These are phyloP conservation scores for Arthonia radiata DNA, from an alignment of 495 filamentous ascomycete species.

Conservation along the genomic window DNA sequence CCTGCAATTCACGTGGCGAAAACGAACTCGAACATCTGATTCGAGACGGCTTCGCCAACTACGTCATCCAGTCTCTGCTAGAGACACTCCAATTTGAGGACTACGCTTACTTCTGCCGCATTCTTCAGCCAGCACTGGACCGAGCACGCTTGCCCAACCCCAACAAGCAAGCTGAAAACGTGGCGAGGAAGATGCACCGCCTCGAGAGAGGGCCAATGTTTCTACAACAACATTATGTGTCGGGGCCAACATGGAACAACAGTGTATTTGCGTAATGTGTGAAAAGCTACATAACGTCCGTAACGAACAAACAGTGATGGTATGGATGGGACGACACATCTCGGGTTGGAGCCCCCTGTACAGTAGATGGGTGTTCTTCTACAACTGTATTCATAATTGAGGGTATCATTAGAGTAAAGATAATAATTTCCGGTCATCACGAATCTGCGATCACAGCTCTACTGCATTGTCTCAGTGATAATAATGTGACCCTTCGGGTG, in stretches of 20 bases:
- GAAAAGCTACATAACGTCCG: not conserved
- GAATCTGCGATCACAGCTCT: too few species aligned
- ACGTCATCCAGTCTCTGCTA: conserved; percentile 79
- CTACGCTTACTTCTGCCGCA: conserved; percentile 36
- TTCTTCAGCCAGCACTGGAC: conserved; percentile 39
- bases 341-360: too few species aligned
- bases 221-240: too few species aligned
- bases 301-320: conserved; percentile 13
- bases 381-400: too few species aligned
- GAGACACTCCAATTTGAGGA: conserved; percentile 40
- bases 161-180: conserved; percentile 5
- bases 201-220: too few species aligned
- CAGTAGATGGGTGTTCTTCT: too few species aligned
- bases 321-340: conserved; percentile 22
- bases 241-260: conserved; percentile 3
- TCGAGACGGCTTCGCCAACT: conserved; percentile 85
- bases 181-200: conserved; percentile 18
- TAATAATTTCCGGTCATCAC: too few species aligned
- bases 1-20: conserved; percentile 33
- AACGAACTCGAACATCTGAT: conserved; percentile 49
- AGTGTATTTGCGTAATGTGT: not conserved
- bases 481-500: too few species aligned
- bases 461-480: too few species aligned
- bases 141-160: conserved; percentile 4
- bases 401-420: too few species aligned